Conservation (phyloP, 331 rosid genomes). For the Acacia concinna region DNA sequence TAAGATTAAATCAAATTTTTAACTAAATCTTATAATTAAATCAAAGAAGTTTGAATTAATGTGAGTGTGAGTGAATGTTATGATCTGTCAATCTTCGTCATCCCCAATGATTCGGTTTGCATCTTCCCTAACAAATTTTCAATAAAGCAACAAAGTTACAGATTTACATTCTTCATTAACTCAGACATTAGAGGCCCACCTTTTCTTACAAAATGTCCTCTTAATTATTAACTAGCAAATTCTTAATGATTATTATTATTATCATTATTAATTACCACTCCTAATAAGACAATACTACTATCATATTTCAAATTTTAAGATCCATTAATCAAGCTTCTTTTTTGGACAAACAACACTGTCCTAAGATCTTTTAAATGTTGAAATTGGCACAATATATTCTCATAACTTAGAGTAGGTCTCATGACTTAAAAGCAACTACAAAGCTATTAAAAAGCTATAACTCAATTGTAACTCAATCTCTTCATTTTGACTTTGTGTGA, state of each 20-base stretch:
- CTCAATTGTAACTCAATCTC: no score
- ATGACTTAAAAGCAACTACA: no score
- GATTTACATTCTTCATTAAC: conserved; percentile 34
- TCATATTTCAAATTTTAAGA: background rate
- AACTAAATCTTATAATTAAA: no score
- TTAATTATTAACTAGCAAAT: background rate
- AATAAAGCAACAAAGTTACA: conserved; percentile 66
- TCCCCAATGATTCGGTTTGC: conserved; percentile 65
- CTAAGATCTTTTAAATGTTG: no score
- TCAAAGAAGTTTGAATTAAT: no score
- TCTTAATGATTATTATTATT: conserved; percentile 10
- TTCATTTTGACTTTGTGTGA: no score
- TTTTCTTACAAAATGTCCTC: background rate
- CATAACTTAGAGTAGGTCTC: no score
- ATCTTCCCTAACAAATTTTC: conserved; percentile 62
- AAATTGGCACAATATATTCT: no score
- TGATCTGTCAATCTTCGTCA: conserved; percentile 38
- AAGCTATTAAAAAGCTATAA: no score
- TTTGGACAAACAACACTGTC: background rate
- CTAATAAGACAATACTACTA: background rate
- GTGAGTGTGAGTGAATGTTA: conserved; percentile 36
- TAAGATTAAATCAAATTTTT: no score
- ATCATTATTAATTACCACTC: background rate
- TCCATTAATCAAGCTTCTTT: background rate
- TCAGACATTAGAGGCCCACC: conserved; percentile 60